phyloP scores from a whole-genome alignment of 345 rosid species.

The Lumnitzera racemosa region DNA sequence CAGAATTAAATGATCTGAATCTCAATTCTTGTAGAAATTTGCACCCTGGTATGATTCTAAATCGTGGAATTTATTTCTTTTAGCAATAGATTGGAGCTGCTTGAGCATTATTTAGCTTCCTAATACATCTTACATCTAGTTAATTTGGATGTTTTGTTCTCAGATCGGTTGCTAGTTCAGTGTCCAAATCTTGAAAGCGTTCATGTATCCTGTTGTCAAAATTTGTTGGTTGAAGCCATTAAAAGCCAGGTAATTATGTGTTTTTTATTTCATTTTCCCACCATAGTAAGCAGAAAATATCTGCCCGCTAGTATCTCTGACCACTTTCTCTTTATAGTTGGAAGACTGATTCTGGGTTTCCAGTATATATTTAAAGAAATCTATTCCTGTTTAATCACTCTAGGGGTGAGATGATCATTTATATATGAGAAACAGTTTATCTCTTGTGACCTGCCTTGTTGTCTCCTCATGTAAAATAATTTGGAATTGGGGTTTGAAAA shows the following conservation, averaged over 20 bases:
- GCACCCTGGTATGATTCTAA: slow-evolving; percentile 45
- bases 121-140: background rate
- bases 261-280: slow-evolving; percentile 2
- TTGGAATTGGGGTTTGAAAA: no score
- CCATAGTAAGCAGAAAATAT: background rate
- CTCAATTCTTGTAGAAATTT: slow-evolving; percentile 70
- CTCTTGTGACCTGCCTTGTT: no score
- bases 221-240: slow-evolving; percentile 50
- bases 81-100: background rate
- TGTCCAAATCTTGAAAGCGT: slow-evolving; percentile 77
- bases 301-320: background rate
- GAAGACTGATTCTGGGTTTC: no score
- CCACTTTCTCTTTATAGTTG: background rate
- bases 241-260: slow-evolving; percentile 58
- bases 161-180: slow-evolving; percentile 76
- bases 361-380: no score
- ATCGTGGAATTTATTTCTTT: no score
- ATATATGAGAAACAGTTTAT: no score
- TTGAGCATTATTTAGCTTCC: background rate
- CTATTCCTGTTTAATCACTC: no score
- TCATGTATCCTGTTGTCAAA: slow-evolving; percentile 77
- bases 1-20: slow-evolving; percentile 82
- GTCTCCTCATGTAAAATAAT: no score
- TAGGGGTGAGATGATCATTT: no score
- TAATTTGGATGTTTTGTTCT: background rate